These are phyloP conservation scores for Rhododendron griersonianum DNA, from an alignment of 148 eudicot species.

Conservation along the genomic window DNA sequence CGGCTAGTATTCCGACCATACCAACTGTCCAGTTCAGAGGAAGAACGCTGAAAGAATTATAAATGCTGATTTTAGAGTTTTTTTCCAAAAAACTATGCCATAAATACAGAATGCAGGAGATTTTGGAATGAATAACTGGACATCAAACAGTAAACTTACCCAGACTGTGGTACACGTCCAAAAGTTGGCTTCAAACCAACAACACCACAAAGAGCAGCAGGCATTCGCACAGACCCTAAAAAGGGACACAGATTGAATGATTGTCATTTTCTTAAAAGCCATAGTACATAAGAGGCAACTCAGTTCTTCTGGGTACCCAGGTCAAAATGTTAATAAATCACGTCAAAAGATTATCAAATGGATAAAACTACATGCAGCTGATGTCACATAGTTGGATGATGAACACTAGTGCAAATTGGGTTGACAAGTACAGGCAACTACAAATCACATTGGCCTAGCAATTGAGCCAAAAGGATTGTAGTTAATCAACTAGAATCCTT, in stretches of 20 bases:
- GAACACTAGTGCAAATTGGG: background rate
- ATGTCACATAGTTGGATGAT: background rate
- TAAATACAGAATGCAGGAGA: background rate
- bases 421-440: background rate
- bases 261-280: background rate
- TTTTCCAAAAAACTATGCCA: background rate
- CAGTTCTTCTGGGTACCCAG: background rate
- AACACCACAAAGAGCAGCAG: slow-evolving; percentile 98
- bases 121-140: background rate
- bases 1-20: slow-evolving; percentile 89
- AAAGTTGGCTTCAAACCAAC: slow-evolving; percentile 94
- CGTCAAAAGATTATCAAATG: background rate
- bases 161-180: slow-evolving; percentile 82
- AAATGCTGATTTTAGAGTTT: background rate
- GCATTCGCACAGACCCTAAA: slow-evolving; percentile 87
- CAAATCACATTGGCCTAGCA: background rate
- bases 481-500: background rate
- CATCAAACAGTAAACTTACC: slow-evolving; percentile 37
- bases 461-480: background rate
- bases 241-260: slow-evolving; percentile 1
- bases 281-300: background rate
- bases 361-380: background rate
- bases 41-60: slow-evolving; percentile 52
- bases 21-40: slow-evolving; percentile 96
- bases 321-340: background rate